These are phyloP conservation scores for Brassica napus DNA, from an alignment of 345 rosid genomes.

Conservation along the genomic window DNA sequence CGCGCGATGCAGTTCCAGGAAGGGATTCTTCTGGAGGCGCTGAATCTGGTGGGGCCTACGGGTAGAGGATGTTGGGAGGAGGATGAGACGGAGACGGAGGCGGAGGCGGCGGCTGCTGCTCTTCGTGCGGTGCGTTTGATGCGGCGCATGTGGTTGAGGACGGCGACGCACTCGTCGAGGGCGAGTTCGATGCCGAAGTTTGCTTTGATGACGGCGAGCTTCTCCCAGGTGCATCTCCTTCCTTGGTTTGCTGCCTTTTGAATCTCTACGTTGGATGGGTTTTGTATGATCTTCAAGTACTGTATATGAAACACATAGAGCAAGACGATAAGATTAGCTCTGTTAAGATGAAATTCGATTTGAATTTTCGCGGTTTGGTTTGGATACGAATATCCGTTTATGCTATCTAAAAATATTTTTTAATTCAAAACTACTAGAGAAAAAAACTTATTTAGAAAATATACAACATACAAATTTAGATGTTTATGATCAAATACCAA, in stretches of 20 bases:
- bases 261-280: constrained; percentile 71
- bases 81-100: constrained; percentile 45
- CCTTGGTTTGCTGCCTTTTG: constrained; percentile 90
- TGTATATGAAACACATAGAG: constrained; percentile 32
- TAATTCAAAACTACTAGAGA: too few species aligned
- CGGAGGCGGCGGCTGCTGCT: constrained; percentile 61
- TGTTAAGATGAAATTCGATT: not conserved
- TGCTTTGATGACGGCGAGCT: constrained; percentile 96
- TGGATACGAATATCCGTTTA: too few species aligned
- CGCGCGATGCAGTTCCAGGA: constrained; percentile 98
- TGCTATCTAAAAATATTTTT: too few species aligned
- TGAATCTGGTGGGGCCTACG: constrained; percentile 53
- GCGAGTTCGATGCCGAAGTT: constrained; percentile 92
- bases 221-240: constrained; percentile 98
- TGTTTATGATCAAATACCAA: not conserved
- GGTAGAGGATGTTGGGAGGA: constrained; percentile 33
- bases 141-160: constrained; percentile 93
- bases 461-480: not conserved
- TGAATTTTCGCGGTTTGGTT: not conserved
- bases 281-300: constrained; percentile 87
- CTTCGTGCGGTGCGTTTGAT: constrained; percentile 83
- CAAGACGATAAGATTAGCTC: too few species aligned
- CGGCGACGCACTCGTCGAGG: constrained; percentile 87
- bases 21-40: constrained; percentile 84
- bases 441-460: too few species aligned